Evolutionary conservation across 2,329 filamentous ascomycete genomes (phyloP), one percentile per base, ranked within the genome.

Genomic region (Aspergillus sp.): DNA sequence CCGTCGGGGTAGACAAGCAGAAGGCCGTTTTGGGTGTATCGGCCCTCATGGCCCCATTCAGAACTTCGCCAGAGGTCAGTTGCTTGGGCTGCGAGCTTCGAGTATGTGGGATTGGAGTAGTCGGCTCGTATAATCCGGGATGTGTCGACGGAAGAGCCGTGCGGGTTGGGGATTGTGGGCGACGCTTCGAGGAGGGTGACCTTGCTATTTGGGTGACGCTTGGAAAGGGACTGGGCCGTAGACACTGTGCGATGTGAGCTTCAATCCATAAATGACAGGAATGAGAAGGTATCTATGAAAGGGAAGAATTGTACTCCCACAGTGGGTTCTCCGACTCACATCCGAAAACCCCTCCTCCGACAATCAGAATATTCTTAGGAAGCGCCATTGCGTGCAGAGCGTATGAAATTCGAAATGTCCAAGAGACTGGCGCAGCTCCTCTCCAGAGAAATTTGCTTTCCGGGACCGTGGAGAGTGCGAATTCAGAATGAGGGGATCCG

Each of bases 21-120:
- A 15, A 79, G 70, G 0, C 77, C 78, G 34, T 74, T 78, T 60
- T 79, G 73, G 13, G 72, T 74, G 61, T 79, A 79, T 37, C 77
- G 70, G 9, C 74, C 77, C 19, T 78, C 70, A 2, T 64, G 65
- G 20, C 77, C 77, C 76, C 77, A 80, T 60, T 70, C 71, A 12
- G 74, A 75, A 47, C 73, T 71, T 82, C 83, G 66, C 81, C 81
- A 66, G 88, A 85, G 90, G 86, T 80, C 74, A 68, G 90, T 89
- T 1, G 92, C 91, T 37, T 85, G 79, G 17, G 84, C 81, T 19
- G 88, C 91, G 46, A 98, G 85, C 15, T 80, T 77, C 5, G 91
- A 84, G 75, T 98, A 98, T 20, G 87, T 83, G 0, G 84, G 78
- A 69, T 93, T 87, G 5, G 90, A 87, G 70, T 98, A 98, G 80